Conservation (phyloP, 805 yeast genomes). For the Wickerhamomyces chambardii region DNA sequence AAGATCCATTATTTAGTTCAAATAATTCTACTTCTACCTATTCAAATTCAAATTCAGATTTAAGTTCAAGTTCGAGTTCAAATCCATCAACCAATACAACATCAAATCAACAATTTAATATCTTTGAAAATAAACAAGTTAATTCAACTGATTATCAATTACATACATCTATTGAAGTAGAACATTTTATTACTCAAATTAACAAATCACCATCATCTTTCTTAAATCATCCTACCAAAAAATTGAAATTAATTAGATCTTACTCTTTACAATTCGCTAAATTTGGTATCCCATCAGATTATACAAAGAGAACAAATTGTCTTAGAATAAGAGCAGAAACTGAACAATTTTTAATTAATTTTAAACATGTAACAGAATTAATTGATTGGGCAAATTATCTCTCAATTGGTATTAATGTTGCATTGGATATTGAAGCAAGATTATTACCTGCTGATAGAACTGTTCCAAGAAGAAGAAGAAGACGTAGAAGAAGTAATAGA, state of each 20-base stretch:
- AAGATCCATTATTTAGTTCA: too few species aligned
- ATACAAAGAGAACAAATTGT: slow-evolving; percentile 58
- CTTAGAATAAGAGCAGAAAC: slow-evolving; percentile 74
- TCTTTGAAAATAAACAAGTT: too few species aligned
- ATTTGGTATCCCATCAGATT: slow-evolving; percentile 82
- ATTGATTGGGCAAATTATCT: slow-evolving; percentile 73
- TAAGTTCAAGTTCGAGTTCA: too few species aligned
- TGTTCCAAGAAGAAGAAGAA: slow-evolving; percentile 68
- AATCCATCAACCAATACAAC: slow-evolving; percentile 3
- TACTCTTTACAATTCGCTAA: slow-evolving; percentile 80
- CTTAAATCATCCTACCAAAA: slow-evolving; percentile 14
- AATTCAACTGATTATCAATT: slow-evolving; percentile 13
- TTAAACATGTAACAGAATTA: slow-evolving; percentile 52
- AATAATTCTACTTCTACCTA: slow-evolving; percentile 8
- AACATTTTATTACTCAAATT: slow-evolving; percentile 13
- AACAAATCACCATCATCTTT: slow-evolving; percentile 13
- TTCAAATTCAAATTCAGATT: slow-evolving; percentile 2
- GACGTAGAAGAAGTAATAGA: slow-evolving; percentile 19
- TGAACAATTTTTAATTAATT: slow-evolving; percentile 70
- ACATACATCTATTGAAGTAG: slow-evolving; percentile 12
- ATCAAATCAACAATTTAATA: too few species aligned
- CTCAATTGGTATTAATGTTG: slow-evolving; percentile 67
- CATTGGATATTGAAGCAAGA: slow-evolving; percentile 68
- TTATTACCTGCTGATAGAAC: slow-evolving; percentile 71
- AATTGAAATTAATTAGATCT: slow-evolving; percentile 37